Base-by-base conservation (phyloP, 768 basidiomycete genomes). In the Dioszegia aurantiaca region DNA sequence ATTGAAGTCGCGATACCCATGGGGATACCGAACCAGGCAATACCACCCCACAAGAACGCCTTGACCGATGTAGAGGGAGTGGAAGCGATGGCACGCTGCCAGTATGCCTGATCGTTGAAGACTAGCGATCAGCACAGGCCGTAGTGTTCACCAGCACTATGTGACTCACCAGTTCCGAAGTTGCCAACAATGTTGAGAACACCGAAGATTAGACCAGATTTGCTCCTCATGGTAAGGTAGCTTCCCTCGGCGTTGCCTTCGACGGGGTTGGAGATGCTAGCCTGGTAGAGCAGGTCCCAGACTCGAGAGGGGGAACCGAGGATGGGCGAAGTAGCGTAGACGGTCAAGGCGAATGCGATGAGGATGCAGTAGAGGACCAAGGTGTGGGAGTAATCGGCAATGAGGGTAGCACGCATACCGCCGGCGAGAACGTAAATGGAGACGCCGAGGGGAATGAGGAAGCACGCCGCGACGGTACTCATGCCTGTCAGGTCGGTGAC, bases 401-500 rank as follows among this genome's bases (percentile, higher is more conserved):
- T 54, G 30, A 76, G 60, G 14, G 77, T 77, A 3, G 76, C 77
- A n/a, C 74, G 58, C 57, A 77, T 73, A 16, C 77, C 78, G 4
- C 79, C 79, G 2, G 72, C 59, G 2, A 76, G 57, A 28, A 78
- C 77, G 62, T 95, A 94, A 63, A 91, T 86, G 0, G 88, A 83
- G 3, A 93, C 92, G 0, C 89, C 89, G 21, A 89, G 73, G 1
- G 91, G 91, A 33, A 74, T 72, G 33, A 95, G 79, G 82, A 94
- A 94, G 72, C 89, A 91, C 0, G 90, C 90, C 37, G 89, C 90
- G 61, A 89, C 82, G 16, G 89, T 94, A 71, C 80, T 84, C 87
- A 94, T 94, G 0, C 90, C 92, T 0, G 92, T 92, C 60, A 97
- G 74, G 63, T 84, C 84, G 0, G 85, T 86, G 42, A 97, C 91